Base-by-base conservation (phyloP, 495 filamentous ascomycete species). In the Melanomma pulvis-pyrius region DNA sequence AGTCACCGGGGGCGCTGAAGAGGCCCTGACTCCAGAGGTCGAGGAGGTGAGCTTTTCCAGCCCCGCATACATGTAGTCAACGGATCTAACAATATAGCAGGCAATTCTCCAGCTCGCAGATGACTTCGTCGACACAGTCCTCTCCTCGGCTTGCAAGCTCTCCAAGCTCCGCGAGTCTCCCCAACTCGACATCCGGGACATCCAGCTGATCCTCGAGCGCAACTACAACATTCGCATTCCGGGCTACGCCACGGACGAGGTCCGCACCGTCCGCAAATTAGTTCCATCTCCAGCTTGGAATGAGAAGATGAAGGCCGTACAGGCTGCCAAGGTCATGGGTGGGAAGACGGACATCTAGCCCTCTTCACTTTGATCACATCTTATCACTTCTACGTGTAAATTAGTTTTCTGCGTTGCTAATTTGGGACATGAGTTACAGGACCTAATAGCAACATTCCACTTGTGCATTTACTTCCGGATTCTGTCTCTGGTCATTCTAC, bases 181-280 rank as follows among this genome's bases (percentile, higher is more conserved):
- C 60, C 86, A 87, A 0, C 87, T 98, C 8, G 94, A 98, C 69
- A 88, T 97, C 52, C 90, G 92, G 66, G 94, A 98, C 74, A 84
- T 98, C 53, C 94, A 97, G 78, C 88, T 97, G 32, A 88, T 97
- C 25, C 88, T 98, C 19, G 94, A 98, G 79, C 90, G 96, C 60
- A 93, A 92, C 75, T 97, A 96, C 85, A 97, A 98, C 77, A 98
- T 98, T 79, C 90, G 94, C 61, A 91, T 97, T 61, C 96, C 94
- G 0, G 94, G 94, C 34, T 97, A 96, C 77, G 87, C 92, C 5
- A 90, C 90, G 29, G 94, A 98, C 72, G 94, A 98, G 78, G 84
- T 97, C 63, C 87, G 94, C 59, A 97, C 92, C 2, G 93, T 97
- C 22, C 87, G 92, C 72, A 97, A 96, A 78, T 87, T 93, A 25